A percentile compares a stretch with the other conserved stretches of the same genome.
Evolutionary conservation across 2,329 filamentous ascomycete species (phyloP).

Genomic region (Curvularia verruculosa): DNA sequence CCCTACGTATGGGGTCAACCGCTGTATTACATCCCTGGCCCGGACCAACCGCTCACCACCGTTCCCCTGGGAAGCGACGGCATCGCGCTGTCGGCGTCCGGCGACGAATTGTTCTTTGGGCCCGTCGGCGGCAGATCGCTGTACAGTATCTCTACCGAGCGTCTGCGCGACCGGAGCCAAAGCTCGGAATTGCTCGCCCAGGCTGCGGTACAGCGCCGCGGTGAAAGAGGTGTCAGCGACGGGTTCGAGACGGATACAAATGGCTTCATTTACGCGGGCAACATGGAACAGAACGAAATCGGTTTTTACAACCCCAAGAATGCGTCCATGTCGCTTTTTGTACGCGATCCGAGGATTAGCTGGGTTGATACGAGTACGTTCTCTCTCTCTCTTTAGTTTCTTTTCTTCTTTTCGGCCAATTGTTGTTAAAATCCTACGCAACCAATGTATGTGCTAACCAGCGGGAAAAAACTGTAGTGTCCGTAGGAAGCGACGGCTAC

Average conservation of each 20-base stretch:
- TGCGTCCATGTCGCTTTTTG: slow-evolving; percentile 52
- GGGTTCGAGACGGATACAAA: slow-evolving; percentile 61
- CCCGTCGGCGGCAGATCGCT: slow-evolving; percentile 54
- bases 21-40: slow-evolving; percentile 51
- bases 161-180: slow-evolving; percentile 49
- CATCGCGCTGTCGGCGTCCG: slow-evolving; percentile 58
- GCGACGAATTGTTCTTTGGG: slow-evolving; percentile 56
- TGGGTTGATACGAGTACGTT: slow-evolving; percentile 57
- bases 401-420: background rate
- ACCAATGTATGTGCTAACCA: background rate
- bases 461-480: slow-evolving; percentile 33
- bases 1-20: slow-evolving; percentile 58
- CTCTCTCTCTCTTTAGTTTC: background rate
- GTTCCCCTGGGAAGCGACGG: slow-evolving; percentile 58
- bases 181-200: slow-evolving; percentile 54
- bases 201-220: slow-evolving; percentile 51
- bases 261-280: slow-evolving; percentile 57
- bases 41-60: slow-evolving; percentile 46
- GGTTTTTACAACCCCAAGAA: slow-evolving; percentile 54
- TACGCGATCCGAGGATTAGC: slow-evolving; percentile 55
- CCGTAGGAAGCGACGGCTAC: slow-evolving; percentile 54
- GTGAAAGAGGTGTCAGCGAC: slow-evolving; percentile 59
- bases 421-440: background rate
- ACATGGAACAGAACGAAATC: slow-evolving; percentile 54
- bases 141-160: slow-evolving; percentile 54